Base-by-base conservation (phyloP, 495 filamentous ascomycete species). In the Aspergillus wentii region DNA sequence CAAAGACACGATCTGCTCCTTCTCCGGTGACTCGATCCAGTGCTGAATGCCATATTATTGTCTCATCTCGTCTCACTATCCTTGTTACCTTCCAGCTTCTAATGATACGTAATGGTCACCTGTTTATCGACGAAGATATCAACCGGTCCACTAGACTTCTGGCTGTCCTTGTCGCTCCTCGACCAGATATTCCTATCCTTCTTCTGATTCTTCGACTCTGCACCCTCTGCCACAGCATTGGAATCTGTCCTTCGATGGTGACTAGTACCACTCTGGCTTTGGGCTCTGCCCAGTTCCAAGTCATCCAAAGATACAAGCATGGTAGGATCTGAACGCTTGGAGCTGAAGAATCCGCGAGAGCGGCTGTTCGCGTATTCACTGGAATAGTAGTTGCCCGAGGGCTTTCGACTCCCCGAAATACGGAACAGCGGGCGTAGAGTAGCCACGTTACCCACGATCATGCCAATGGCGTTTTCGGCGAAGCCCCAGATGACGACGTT, bases 401-500 rank as follows among this genome's bases (percentile, higher is more conserved):
- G 36, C 13, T 41, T 52, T 26, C 43, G 31, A 29, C 52, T 43
- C 16, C 44, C 41, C 1, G 52, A 37, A 14, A 36, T 38, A 29
- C 41, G 43, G 35, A 57, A 51, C 3, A 57, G 41, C n/a, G 54
- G 54, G 6, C 54, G 54, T 16, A 57, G 54, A 9, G 54, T 54
- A 15, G 54, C 51, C 18, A 54, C 33, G 33, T 54, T 54, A 23
- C 50, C 54, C 19, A 54, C 54, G 14, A 52, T 49, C 50, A 57
- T 54, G 3, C 54, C 54, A 15, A 57, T 42, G 14, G 43, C 51
- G 40, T 54, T 52, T 25, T 57, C 54, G 17, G 48, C 54, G 33
- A 52, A 57, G 21, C 50, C 50, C 54, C 54, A 57, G 41, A 57
- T 57, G 1, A 52, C 35, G 1, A 57, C 48, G 23, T 57, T 39